Conservation (phyloP, 78 protist species). For the Pelomyxa schiedti region DNA sequence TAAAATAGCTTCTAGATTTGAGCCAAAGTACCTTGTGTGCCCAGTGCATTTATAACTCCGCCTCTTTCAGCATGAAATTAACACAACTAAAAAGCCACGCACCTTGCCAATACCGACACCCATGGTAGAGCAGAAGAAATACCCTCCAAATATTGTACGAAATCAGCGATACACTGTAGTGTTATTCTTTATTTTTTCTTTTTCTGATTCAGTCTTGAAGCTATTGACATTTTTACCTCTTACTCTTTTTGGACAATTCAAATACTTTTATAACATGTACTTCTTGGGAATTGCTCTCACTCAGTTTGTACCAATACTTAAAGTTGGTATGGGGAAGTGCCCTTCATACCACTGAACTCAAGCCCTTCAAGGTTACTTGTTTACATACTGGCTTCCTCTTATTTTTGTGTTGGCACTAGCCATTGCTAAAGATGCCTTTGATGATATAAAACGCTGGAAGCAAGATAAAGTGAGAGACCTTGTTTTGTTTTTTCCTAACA, state of each 20-base stretch:
- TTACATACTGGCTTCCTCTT: conserved; percentile 90
- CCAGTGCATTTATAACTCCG: too few species aligned
- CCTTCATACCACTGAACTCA: not conserved
- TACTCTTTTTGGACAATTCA: conserved; percentile 82
- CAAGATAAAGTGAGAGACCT: conserved; percentile 50
- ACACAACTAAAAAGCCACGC: too few species aligned
- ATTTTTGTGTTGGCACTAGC: conserved; percentile 79
- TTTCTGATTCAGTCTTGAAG: too few species aligned
- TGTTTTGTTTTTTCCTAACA: not conserved
- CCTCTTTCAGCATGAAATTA: too few species aligned
- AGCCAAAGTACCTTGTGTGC: too few species aligned
- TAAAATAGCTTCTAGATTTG: too few species aligned
- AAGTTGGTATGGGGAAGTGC: conserved; percentile 25
- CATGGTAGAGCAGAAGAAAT: not conserved
- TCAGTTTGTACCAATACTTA: conserved; percentile 82
- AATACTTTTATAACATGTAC: conserved; percentile 83
- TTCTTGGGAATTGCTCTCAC: conserved; percentile 83
- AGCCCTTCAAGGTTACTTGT: conserved; percentile 59
- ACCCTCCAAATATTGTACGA: not conserved
- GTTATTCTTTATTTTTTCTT: conserved; percentile 67
- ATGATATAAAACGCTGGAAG: conserved; percentile 73
- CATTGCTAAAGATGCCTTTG: conserved; percentile 76
- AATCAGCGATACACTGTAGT: not conserved
- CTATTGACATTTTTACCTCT: conserved; percentile 67
- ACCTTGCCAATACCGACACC: too few species aligned